Evolutionary conservation across 2,329 filamentous ascomycete genomes (phyloP).

Genomic region (Sclerotinia subarctica): DNA sequence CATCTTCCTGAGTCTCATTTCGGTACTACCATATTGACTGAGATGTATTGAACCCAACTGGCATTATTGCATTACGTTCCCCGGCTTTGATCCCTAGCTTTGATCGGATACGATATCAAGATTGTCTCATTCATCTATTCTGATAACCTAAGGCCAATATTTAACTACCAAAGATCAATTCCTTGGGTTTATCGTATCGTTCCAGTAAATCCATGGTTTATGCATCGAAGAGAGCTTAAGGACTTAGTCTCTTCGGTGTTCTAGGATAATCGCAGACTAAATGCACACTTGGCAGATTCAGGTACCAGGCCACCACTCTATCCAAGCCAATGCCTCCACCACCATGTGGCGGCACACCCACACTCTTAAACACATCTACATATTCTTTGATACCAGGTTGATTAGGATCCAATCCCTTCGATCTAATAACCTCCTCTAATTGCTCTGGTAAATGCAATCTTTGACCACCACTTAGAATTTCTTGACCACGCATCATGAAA

Average conservation of each 20-base stretch:
- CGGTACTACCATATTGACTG: neutral
- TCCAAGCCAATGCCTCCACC: conserved; percentile 89
- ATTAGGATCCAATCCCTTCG: conserved; percentile 75
- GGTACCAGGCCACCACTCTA: conserved; percentile 70
- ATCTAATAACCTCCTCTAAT: conserved; percentile 73
- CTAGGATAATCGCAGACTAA: conserved; percentile 56
- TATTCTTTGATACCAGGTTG: conserved; percentile 81
- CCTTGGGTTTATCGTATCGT: neutral
- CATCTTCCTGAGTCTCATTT: neutral
- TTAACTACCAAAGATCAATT: neutral
- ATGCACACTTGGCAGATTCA: conserved; percentile 58
- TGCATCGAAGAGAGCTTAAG: conserved; percentile 38
- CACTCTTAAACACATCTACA: conserved; percentile 74
- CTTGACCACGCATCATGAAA: conserved; percentile 89
- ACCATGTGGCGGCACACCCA: conserved; percentile 84
- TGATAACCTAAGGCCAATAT: neutral
- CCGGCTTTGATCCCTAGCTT: neutral
- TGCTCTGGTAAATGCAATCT: conserved; percentile 78
- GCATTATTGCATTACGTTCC: neutral
- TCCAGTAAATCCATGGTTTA: neutral
- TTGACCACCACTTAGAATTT: conserved; percentile 88
- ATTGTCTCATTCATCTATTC: neutral
- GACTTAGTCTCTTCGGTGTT: conserved; percentile 57
- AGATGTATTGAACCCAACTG: neutral
- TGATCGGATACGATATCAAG: neutral